Evolutionary conservation across 2,329 filamentous ascomycete genomes (phyloP), one percentile per base, ranked within the genome.

Genomic region (Juglanconis juglandina): DNA sequence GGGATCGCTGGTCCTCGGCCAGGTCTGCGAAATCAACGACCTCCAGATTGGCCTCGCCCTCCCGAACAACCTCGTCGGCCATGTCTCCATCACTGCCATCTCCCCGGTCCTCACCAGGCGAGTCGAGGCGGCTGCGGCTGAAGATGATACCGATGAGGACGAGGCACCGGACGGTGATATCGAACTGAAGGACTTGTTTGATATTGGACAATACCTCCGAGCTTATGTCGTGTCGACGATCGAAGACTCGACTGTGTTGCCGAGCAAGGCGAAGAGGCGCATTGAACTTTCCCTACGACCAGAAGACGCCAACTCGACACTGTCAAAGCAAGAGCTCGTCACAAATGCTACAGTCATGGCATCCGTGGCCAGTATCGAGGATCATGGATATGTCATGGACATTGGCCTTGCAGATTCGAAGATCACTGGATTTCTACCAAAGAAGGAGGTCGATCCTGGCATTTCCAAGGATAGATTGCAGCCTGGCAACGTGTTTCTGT

Each of bases 341-440:
- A 76, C 83, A 46, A 89, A 96, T 69, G 82, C 81, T 65, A 92
- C 90, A 50, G 79, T 98, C 24, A 96, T 98, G 82, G 94, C 92
- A 2, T 89, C 92, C 0, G 88, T 99, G 33, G 76, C 84, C 54
- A 99, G 94, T 73, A 89, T 96, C n/a, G 94, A 99, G 74, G 96
- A 99, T 68, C 93, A 96, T 70, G 95, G 95, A 63, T 83, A 95
- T 60, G 85, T 98, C 59, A 96, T 99, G 92, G 92, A 97, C 67
- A 76, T 98, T 42, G 92, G 92, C 17, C 79, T 98, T 6, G 80
- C 87, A 41, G 85, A 87, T 56, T 77, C 81, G 37, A 82, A 85
- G 42, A 73, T 93, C 56, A 88, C 87, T 64, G 95, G 91, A 3
- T 99, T 99, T 76, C 81, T 99, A 70, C 85, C 92, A 5, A 90